phyloP scores from a whole-genome alignment of 768 basidiomycete species.

The Suillus alpinus region DNA sequence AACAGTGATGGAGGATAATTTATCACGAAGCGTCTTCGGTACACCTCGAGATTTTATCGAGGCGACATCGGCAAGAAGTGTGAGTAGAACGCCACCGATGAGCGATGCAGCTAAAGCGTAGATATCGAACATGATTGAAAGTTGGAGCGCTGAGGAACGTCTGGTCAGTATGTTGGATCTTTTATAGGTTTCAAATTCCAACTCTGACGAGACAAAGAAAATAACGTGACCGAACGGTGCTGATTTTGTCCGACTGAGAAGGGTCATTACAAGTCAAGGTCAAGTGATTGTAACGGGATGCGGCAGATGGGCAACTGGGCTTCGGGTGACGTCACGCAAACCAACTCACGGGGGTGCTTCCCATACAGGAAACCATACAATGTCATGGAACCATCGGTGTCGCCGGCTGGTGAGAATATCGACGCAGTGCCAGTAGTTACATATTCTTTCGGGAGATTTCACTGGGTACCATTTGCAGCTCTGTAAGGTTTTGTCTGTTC shows the following conservation, averaged over 20 bases:
- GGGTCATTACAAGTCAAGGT: neutral
- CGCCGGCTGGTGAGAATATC: neutral
- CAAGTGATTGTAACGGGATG: neutral
- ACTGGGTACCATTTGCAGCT: neutral
- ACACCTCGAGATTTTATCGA: slow-evolving; percentile 9
- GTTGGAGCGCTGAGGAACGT: neutral
- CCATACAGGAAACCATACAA: neutral
- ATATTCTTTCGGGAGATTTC: neutral
- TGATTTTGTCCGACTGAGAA: neutral
- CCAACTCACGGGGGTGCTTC: neutral
- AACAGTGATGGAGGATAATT: slow-evolving; percentile 7
- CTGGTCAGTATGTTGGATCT: neutral
- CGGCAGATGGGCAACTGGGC: neutral
- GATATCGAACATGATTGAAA: slow-evolving; percentile 14
- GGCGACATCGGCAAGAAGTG: slow-evolving; percentile 11
- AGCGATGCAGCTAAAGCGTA: slow-evolving; percentile 11
- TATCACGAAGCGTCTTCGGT: slow-evolving; percentile 7
- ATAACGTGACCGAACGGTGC: neutral
- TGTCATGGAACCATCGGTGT: neutral
- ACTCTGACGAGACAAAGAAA: neutral
- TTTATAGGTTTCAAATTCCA: neutral
- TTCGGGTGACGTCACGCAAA: neutral
- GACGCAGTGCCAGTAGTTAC: neutral
- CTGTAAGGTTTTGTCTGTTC: neutral
- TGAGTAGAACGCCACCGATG: slow-evolving; percentile 16